Evolutionary conservation across 148 eudicot species (phyloP).

Genomic region (Rhododendron vialii): DNA sequence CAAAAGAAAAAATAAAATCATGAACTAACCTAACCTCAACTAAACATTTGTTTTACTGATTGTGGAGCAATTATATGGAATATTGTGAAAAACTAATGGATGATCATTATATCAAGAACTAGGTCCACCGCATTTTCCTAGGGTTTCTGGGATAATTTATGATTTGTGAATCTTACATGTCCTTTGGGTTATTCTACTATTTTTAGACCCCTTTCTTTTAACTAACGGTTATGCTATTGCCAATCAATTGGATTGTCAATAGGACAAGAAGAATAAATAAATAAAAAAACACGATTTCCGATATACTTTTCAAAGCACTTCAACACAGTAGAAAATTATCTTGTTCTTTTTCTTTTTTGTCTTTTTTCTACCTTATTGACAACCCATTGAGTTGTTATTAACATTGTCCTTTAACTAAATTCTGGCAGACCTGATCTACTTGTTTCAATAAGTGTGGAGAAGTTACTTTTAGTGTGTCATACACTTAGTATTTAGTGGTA

Average conservation of each 20-base stretch:
- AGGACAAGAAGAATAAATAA: neutral
- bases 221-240: neutral
- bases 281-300: too few relatives aligned
- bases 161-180: neutral
- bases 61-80: neutral
- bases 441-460: neutral
- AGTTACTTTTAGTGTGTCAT: neutral
- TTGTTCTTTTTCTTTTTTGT: too few relatives aligned
- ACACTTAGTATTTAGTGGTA: neutral
- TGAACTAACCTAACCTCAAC: conserved; percentile 1
- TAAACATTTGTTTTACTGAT: neutral
- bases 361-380: too few relatives aligned
- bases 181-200: neutral
- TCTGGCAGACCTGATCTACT: neutral
- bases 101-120: neutral
- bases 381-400: too few relatives aligned
- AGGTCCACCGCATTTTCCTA: neutral
- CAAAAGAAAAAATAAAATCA: conserved; percentile 11
- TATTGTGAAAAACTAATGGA: neutral
- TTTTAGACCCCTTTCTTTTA: neutral
- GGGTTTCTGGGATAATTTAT: neutral
- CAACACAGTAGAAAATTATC: neutral
- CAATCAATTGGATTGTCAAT: neutral
- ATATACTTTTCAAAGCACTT: neutral
- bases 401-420: too few relatives aligned